These are phyloP conservation scores for Citrullus amarus DNA, from an alignment of 306 rosid species.

Conservation along the genomic window DNA sequence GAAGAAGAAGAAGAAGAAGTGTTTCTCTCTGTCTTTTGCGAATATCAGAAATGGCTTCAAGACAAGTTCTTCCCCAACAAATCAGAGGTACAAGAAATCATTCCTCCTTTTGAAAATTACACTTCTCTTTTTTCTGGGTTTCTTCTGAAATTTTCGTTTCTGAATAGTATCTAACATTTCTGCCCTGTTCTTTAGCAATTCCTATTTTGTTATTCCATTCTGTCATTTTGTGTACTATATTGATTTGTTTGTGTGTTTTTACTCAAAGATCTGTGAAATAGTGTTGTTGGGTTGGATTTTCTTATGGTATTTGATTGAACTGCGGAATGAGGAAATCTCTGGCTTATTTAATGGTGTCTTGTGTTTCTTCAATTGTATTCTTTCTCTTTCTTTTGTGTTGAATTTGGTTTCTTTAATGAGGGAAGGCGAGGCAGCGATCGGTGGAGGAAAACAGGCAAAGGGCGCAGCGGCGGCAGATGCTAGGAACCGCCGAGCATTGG, in stretches of 20 bases:
- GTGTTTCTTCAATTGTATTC: neutral
- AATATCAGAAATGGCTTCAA: neutral
- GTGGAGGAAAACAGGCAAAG: slow-evolving; percentile 46
- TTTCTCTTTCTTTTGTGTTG: neutral
- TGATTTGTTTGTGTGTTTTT: neutral
- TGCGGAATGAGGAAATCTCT: neutral
- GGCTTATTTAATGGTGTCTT: neutral
- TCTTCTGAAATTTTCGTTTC: neutral
- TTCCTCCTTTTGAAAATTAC: neutral
- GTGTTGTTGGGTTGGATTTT: neutral
- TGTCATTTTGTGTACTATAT: neutral
- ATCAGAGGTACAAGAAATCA: neutral
- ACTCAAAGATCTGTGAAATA: neutral
- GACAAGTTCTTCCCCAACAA: neutral
- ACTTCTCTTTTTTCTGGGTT: neutral
- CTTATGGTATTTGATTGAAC: neutral
- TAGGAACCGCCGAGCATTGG: slow-evolving; percentile 48
- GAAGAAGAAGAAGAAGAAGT: neutral
- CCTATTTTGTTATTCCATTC: neutral
- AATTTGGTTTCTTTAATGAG: neutral
- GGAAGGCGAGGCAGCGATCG: slow-evolving; percentile 42
- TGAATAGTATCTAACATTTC: neutral
- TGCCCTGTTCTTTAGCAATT: neutral
- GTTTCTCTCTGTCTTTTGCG: no score
- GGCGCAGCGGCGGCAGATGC: slow-evolving; percentile 35